These are phyloP conservation scores for Leccinum truebloodii DNA, from an alignment of 768 basidiomycete species.

Conservation along the genomic window DNA sequence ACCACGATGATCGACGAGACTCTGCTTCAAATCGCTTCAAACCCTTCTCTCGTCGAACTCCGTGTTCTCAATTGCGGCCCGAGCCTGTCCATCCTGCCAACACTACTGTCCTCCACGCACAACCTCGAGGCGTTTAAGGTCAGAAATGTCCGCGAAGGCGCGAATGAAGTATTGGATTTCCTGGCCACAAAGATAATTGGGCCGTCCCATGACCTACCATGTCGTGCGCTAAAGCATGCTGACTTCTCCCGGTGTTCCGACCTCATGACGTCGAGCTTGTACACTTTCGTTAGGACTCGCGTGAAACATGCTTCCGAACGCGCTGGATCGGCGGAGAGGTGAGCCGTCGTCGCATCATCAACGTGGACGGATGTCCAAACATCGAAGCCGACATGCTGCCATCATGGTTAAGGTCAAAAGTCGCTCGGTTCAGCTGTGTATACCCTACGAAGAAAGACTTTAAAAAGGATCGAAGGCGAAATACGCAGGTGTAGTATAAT, in stretches of 20 bases:
- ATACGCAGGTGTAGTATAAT: not conserved
- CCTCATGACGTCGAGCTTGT: conserved; percentile 50
- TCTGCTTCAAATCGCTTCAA: conserved; percentile 25
- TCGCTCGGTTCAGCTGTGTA: conserved; percentile 57
- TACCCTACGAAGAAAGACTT: conserved; percentile 57
- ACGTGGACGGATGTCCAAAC: conserved; percentile 55
- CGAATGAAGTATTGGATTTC: conserved; percentile 43
- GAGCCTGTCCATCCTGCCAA: conserved; percentile 30
- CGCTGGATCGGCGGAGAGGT: conserved; percentile 18
- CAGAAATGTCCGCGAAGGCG: conserved; percentile 34
- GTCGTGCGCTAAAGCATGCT: conserved; percentile 50
- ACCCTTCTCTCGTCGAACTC: conserved; percentile 41
- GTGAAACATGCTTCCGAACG: conserved; percentile 23
- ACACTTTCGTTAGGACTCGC: conserved; percentile 56
- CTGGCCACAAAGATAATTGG: conserved; percentile 31
- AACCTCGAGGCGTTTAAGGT: conserved; percentile 48
- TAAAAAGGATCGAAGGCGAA: conserved; percentile 27
- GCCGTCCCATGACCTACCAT: conserved; percentile 28
- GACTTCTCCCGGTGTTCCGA: conserved; percentile 58
- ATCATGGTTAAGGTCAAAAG: conserved; percentile 61
- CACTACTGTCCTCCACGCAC: conserved; percentile 35
- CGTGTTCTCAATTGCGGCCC: conserved; percentile 38
- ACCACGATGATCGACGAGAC: conserved; percentile 18
- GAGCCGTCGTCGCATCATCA: conserved; percentile 45
- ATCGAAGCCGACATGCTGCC: conserved; percentile 57